Conservation (phyloP, 345 rosid genomes). For the Aquilaria sinensis region DNA sequence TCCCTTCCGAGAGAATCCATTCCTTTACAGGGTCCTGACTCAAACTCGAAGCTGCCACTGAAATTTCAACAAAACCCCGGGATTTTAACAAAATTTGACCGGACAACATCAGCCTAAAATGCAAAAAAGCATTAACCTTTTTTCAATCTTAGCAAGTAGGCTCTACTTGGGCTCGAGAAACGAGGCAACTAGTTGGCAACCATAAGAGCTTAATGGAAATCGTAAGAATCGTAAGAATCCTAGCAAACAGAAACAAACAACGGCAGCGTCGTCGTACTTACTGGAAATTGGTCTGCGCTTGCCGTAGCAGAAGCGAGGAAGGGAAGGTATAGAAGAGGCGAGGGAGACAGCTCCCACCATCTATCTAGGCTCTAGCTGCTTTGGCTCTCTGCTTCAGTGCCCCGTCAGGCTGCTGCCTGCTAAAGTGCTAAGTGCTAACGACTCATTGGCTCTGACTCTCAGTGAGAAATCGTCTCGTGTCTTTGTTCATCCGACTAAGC, state of each 20-base stretch:
- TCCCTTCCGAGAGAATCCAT: slow-evolving; percentile 88
- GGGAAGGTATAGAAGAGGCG: slow-evolving; percentile 22
- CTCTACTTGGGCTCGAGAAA: background rate
- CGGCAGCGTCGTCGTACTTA: slow-evolving; percentile 23
- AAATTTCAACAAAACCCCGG: slow-evolving; percentile 12
- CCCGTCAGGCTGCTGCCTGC: background rate
- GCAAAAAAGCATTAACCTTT: background rate
- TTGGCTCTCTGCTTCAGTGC: background rate
- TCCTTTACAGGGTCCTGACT: slow-evolving; percentile 75
- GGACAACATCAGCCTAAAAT: background rate
- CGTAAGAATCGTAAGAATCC: background rate
- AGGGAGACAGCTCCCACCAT: slow-evolving; percentile 37
- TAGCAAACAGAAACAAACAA: background rate
- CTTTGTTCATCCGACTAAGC: no score
- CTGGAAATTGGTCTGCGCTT: slow-evolving; percentile 38
- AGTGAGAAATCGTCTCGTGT: no score
- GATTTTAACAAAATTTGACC: slow-evolving; percentile 7
- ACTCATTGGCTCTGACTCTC: no score
- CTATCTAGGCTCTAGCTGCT: slow-evolving; percentile 10
- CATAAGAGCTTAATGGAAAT: background rate
- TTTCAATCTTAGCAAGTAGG: background rate
- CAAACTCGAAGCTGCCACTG: slow-evolving; percentile 73
- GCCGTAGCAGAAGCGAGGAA: slow-evolving; percentile 29
- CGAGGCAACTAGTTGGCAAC: background rate
- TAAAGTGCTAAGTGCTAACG: no score